Base-by-base conservation (phyloP, 169 alveolate genomes). In the Eimeria brunetti region DNA sequence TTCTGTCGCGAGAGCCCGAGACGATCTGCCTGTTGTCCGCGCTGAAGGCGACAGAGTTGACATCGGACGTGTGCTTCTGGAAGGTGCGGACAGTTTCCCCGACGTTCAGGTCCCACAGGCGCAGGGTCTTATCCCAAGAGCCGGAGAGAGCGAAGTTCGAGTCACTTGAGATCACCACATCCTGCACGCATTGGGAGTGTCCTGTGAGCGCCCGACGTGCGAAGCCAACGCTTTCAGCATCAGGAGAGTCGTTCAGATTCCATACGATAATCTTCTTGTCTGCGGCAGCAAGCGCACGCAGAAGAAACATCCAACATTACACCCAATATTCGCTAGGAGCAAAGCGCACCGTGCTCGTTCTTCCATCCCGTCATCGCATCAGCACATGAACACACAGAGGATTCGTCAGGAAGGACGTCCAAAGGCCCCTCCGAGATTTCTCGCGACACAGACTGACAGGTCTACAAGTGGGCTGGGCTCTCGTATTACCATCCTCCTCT, bases 11-110 rank as follows among this genome's bases (percentile, higher is more conserved):
- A 76, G 99, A 98, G 38, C 99, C 99, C n/a, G 99, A 98, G 78
- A 99, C 99, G 95, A 99, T 99, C 97, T 99, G 99, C 90, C 99
- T 98, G 98, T 99, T 99, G 96, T 99, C 99, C 27, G 99, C 99
- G 94, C 99, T 98, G 97, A 99, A 98, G 27, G 99, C 99, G 88
- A 99, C 99, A 91, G 99, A 98, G 98, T 98, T 97, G 93, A 98
- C 99, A 96, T 98, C 99, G 95, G 98, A 97, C 49, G 99, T 97
- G 97, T 98, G 99, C 69, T 99, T 99, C 96, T 97, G 97, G 97
- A 98, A 98, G 78, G 98, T 97, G 93, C 99, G 98, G 62, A 98
- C 99, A 56, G 99, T 97, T 84, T 97, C 97, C 38, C 99, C 99
- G 88, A 97, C 97, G 85, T 98, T 98, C 96, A 98, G 95, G 96